Evolutionary conservation across 331 rosid species (phyloP).

Genomic region (Pyrus hybrid): DNA sequence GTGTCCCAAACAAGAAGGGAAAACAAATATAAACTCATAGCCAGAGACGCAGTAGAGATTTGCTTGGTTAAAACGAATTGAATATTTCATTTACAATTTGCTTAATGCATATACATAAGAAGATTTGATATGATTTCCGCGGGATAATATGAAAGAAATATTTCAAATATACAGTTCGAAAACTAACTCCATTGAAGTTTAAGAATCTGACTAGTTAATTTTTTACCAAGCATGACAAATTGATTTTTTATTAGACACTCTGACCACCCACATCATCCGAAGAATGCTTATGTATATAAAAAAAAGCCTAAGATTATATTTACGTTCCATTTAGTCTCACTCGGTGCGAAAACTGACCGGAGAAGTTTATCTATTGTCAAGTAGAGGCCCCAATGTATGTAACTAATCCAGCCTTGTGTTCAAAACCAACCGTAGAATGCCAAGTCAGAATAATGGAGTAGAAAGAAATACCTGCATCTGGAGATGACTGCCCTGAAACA

Average conservation of each 20-base stretch:
- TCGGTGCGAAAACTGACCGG: neutral
- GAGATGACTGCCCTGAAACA: conserved; percentile 23
- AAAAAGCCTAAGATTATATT: no score
- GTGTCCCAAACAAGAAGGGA: conserved; percentile 34
- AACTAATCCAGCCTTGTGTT: neutral
- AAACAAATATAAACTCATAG: neutral
- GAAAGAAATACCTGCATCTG: neutral
- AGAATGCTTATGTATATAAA: no score
- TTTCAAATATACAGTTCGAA: neutral
- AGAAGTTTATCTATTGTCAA: neutral
- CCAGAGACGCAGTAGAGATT: neutral
- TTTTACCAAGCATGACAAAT: no score
- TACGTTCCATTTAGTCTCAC: neutral
- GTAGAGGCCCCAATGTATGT: neutral
- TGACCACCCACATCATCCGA: no score
- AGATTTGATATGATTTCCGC: neutral
- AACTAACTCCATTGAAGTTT: neutral
- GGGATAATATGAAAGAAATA: neutral
- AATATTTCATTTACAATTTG: neutral
- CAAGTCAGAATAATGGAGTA: conserved; percentile 17
- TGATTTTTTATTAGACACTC: no score
- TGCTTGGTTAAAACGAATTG: neutral
- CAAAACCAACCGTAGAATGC: conserved; percentile 24
- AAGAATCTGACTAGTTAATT: no score
- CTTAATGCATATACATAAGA: neutral